These are phyloP conservation scores for Helenozyma baotianmanensis DNA, from an alignment of 805 yeast species.

Conservation along the genomic window DNA sequence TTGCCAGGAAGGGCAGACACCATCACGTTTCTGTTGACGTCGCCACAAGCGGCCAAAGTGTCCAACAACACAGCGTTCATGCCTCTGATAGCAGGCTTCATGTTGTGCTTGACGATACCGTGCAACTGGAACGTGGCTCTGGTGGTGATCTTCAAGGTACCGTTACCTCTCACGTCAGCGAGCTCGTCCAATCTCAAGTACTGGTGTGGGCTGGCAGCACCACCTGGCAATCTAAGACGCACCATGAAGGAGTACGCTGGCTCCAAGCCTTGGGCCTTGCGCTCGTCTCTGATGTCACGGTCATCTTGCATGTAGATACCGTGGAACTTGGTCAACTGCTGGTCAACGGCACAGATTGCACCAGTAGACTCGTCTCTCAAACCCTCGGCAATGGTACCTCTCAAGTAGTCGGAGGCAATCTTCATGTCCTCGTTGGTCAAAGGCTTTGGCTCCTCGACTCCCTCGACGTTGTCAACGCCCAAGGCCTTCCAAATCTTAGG, in stretches of 20 bases:
- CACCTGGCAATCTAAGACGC: conserved; percentile 92
- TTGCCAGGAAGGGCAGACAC: conserved; percentile 84
- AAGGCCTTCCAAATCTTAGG: conserved; percentile 78
- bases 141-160: conserved; percentile 89
- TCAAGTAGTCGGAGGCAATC: conserved; percentile 74
- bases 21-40: conserved; percentile 95
- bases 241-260: conserved; percentile 98
- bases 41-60: conserved; percentile 97
- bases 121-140: conserved; percentile 97
- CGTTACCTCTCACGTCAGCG: conserved; percentile 80
- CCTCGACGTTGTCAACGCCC: conserved; percentile 78
- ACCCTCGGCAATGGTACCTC: conserved; percentile 92
- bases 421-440: conserved; percentile 96
- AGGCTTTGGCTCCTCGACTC: conserved; percentile 85
- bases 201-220: conserved; percentile 80
- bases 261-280: conserved; percentile 88
- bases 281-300: conserved; percentile 89
- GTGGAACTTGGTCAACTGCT: conserved; percentile 93
- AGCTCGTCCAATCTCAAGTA: conserved; percentile 84
- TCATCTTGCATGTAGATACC: conserved; percentile 99
- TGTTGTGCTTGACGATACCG: conserved; percentile 85
- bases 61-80: conserved; percentile 89
- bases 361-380: conserved; percentile 80
- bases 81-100: conserved; percentile 88
- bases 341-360: conserved; percentile 84